phyloP scores from a whole-genome alignment of 179 eudicot species.

The Silene coronaria region DNA sequence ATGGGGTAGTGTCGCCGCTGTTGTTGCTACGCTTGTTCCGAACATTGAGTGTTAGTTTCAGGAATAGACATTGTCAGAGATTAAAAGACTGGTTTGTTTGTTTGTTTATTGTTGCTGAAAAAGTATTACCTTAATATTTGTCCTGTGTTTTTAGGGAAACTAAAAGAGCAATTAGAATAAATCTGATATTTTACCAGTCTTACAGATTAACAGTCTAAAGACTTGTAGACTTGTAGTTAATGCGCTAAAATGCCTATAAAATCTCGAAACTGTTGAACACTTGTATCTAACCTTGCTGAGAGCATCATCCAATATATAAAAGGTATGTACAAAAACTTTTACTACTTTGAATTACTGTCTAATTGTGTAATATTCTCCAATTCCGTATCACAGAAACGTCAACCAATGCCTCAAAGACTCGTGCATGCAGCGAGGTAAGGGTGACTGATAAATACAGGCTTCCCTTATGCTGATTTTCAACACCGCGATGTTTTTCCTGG shows the following conservation, averaged over 20 bases:
- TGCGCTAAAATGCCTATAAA: constrained; percentile 3
- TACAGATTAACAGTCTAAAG: neutral
- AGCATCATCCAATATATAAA: too few relatives aligned
- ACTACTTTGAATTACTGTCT: neutral
- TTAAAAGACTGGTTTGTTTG: neutral
- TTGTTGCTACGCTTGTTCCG: neutral
- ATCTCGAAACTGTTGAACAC: too few relatives aligned
- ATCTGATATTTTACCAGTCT: constrained; percentile 8
- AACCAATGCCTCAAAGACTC: neutral
- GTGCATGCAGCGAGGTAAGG: neutral
- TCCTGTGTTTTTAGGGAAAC: neutral
- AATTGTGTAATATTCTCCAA: too few relatives aligned
- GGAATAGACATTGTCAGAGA: neutral
- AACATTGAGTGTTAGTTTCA: neutral
- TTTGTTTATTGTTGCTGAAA: too few relatives aligned
- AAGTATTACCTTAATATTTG: too few relatives aligned
- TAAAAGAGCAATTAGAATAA: neutral
- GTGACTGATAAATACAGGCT: neutral
- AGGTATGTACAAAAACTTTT: constrained; percentile 1
- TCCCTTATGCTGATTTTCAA: neutral
- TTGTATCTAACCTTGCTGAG: neutral
- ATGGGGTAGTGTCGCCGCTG: too few relatives aligned
- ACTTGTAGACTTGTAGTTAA: neutral
- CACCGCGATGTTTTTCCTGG: neutral
- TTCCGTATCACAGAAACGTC: too few relatives aligned